These are phyloP conservation scores for Amniculicola lignicola DNA, from an alignment of 495 filamentous ascomycete genomes.

Conservation along the genomic window DNA sequence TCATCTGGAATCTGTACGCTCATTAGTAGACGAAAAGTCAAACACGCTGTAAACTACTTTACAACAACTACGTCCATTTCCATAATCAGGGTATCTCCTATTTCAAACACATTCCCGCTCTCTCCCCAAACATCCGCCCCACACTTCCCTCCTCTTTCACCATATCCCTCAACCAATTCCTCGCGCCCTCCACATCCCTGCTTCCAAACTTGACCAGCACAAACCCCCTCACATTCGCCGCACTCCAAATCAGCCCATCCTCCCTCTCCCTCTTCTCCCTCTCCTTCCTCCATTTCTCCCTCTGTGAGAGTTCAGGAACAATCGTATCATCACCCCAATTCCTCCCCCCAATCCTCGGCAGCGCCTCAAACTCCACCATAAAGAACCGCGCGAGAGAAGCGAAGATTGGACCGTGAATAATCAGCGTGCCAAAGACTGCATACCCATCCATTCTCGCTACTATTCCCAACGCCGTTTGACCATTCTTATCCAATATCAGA, in stretches of 20 bases:
- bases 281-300: conserved; percentile 42
- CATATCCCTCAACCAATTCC: conserved; percentile 57
- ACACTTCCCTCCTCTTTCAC: conserved; percentile 58
- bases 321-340: conserved; percentile 57
- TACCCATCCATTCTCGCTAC: conserved; percentile 60
- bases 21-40: too few species aligned
- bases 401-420: conserved; percentile 73
- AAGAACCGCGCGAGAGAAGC: conserved; percentile 64
- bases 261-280: conserved; percentile 52
- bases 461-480: conserved; percentile 40
- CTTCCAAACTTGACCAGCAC: conserved; percentile 84
- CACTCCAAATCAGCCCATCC: conserved; percentile 76
- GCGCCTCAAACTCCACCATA: conserved; percentile 65
- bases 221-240: conserved; percentile 75
- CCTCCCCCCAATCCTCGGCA: conserved; percentile 80
- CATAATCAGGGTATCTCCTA: too few species aligned
- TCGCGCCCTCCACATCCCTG: conserved; percentile 58
- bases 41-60: too few species aligned
- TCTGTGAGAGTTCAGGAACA: conserved; percentile 37
- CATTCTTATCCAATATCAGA: conserved; percentile 62
- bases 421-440: conserved; percentile 75
- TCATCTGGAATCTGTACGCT: too few species aligned
- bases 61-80: too few species aligned
- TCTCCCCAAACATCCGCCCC: conserved; percentile 58
- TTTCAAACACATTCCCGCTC: conserved; percentile 58